phyloP scores from a whole-genome alignment of 352 stramenopile species.

The Globisporangium solare region DNA sequence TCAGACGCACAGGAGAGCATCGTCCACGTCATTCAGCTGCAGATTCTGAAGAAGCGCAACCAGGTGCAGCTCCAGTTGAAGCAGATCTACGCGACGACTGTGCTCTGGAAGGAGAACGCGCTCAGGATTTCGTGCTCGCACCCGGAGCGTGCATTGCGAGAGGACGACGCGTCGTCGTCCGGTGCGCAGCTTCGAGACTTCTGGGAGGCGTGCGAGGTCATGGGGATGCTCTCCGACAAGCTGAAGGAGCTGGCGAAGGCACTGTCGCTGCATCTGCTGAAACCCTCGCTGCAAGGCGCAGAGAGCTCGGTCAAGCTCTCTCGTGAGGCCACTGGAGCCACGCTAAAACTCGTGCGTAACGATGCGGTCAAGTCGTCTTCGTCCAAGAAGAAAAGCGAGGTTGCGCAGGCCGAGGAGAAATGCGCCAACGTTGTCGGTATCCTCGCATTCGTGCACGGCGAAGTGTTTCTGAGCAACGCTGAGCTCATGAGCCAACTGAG shows the following conservation, averaged over 20 bases:
- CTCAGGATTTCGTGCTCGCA: conserved; percentile 24
- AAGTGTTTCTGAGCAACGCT: conserved; percentile 36
- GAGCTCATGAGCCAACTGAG: conserved; percentile 50
- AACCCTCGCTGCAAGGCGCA: conserved; percentile 34
- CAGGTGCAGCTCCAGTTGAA: conserved; percentile 41
- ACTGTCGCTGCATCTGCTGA: conserved; percentile 42
- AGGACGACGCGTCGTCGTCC: neutral
- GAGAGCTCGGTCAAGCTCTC: conserved; percentile 18
- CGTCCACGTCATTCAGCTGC: conserved; percentile 33
- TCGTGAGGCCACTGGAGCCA: conserved; percentile 18
- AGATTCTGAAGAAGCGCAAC: conserved; percentile 54
- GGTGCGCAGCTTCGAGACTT: conserved; percentile 30
- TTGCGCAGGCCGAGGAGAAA: conserved; percentile 26
- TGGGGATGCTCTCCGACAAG: conserved; percentile 33
- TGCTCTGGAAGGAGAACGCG: conserved; percentile 34
- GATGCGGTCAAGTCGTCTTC: conserved; percentile 1
- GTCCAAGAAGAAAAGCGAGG: conserved; percentile 14
- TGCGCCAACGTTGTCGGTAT: conserved; percentile 40
- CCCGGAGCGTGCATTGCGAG: neutral
- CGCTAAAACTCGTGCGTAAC: conserved; percentile 19
- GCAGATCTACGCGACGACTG: conserved; percentile 34
- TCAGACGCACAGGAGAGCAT: conserved; percentile 16
- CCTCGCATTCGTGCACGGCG: conserved; percentile 49
- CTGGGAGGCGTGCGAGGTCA: conserved; percentile 52
- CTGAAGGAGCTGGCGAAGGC: conserved; percentile 58